Evolutionary conservation across 176 grass and related monocot species (phyloP), one percentile per base, ranked within the genome.

Genomic region (Aegilops umbellulata): DNA sequence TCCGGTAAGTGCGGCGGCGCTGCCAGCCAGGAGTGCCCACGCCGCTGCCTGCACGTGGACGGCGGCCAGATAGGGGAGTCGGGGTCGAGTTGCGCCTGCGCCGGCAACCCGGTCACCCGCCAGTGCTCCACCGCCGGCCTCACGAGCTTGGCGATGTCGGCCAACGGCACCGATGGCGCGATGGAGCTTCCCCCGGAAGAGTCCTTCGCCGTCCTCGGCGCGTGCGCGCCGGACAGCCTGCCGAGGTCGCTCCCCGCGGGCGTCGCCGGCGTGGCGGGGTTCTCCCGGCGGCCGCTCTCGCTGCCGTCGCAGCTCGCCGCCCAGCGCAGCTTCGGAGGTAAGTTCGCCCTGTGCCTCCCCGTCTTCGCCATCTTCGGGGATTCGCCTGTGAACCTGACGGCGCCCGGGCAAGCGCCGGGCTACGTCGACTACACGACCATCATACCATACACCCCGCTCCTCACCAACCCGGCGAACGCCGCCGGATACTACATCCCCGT

Each of bases 271-370:
- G 86, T 95, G 30, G 91, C 86, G 1, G 90, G 88, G 16, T 27
- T 95, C 34, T 87, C 83, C 10, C 34, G 60, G 4, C 35, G 12
- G 6, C 19, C 20, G 5, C 88, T 91, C n/a, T 68, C 91, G 2
- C 41, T 95, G 8, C 83, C 80, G 49, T 80, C 80, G 61, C 83
- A 92, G 88, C 81, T 93, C 82, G 67, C 86, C 7, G 31, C 77
- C 27, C 65, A 74, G 36, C 82, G 76, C 32, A 30, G 8, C 10
- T 79, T 89, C 62, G 84, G 88, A 29, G 87, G 76, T 19, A 73
- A 68, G 42, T 93, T 95, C 62, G 66, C 77, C 0, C 84, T 95
- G 58, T 93, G 93, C 69, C 85, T 95, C 38, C 88, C 90, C 19
- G 26, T 61, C 1, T 83, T 86, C 38, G 90, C 67, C 0, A 77